Conservation (phyloP, 192 early-diverging fungal genomes). For the Gaertneriomyces sp. region DNA sequence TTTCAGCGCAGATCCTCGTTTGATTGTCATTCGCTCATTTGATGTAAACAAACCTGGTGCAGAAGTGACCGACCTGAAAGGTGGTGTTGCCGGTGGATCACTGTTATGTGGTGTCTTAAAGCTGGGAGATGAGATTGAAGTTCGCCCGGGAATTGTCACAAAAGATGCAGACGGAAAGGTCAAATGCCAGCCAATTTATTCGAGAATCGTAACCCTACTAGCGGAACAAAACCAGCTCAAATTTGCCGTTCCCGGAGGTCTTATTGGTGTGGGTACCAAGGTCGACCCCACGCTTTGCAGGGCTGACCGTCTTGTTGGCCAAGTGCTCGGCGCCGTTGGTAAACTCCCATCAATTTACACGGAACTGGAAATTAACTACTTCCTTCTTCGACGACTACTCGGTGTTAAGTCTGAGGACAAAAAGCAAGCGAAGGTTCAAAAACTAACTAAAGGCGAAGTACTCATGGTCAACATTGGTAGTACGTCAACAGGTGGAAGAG, state of each 20-base stretch:
- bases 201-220: constrained; percentile 79
- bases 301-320: constrained; percentile 93
- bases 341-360: constrained; percentile 90
- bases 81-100: constrained; percentile 97
- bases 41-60: constrained; percentile 99
- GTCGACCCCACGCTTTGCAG: constrained; percentile 95
- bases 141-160: constrained; percentile 89
- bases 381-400: constrained; percentile 89
- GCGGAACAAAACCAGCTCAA: constrained; percentile 87
- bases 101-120: constrained; percentile 86
- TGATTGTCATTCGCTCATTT: constrained; percentile 98
- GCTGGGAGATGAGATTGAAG: constrained; percentile 93
- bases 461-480: constrained; percentile 97
- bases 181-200: constrained; percentile 80
- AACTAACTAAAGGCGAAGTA: constrained; percentile 89
- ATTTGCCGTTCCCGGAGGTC: constrained; percentile 98
- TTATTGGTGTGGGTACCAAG: constrained; percentile 96
- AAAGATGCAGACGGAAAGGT: constrained; percentile 83
- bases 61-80: constrained; percentile 86
- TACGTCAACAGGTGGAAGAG: constrained; percentile 89
- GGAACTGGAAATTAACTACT: constrained; percentile 96
- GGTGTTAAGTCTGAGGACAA: constrained; percentile 97
- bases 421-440: constrained; percentile 95
- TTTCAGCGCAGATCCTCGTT: constrained; percentile 82
- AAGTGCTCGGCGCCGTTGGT: constrained; percentile 88